Evolutionary conservation across 2,329 filamentous ascomycete species (phyloP).

Genomic region (Sporothrix schenckii): DNA sequence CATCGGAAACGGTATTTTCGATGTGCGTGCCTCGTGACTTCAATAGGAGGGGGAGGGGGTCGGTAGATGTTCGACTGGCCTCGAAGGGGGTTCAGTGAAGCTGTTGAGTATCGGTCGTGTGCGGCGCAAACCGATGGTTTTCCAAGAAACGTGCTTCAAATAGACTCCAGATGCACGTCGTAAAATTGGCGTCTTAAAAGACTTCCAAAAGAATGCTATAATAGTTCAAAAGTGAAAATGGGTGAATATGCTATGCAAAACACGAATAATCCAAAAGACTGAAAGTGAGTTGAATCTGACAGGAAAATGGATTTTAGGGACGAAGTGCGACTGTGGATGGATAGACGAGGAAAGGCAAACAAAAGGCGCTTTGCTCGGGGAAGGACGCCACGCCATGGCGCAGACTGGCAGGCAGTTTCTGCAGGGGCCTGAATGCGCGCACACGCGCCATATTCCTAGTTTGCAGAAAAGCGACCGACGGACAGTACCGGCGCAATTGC

Average conservation of each 20-base stretch:
- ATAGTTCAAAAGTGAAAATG: background rate
- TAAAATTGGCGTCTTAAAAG: background rate
- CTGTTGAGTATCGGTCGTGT: background rate
- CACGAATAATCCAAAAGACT: background rate
- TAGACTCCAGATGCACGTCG: background rate
- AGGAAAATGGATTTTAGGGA: constrained; percentile 3
- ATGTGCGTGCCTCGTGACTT: background rate
- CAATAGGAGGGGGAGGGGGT: background rate
- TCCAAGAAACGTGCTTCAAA: background rate
- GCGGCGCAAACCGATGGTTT: constrained; percentile 1
- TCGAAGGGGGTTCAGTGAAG: background rate
- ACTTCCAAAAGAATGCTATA: background rate
- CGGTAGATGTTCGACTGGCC: background rate
- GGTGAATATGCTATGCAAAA: constrained; percentile 3
- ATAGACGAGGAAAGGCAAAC: background rate
- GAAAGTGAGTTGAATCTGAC: constrained; percentile 17
- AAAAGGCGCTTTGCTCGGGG: background rate
- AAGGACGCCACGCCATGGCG: constrained; percentile 14
- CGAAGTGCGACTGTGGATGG: constrained; percentile 3
- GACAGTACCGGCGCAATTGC: constrained; percentile 22
- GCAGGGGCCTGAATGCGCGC: constrained; percentile 25
- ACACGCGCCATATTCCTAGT: constrained; percentile 26
- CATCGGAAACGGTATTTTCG: constrained; percentile 39
- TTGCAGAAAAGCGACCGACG: background rate
- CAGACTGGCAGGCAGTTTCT: constrained; percentile 8